phyloP scores from a whole-genome alignment of 2,329 filamentous ascomycete genomes.

The Sphaerulina musiva region DNA sequence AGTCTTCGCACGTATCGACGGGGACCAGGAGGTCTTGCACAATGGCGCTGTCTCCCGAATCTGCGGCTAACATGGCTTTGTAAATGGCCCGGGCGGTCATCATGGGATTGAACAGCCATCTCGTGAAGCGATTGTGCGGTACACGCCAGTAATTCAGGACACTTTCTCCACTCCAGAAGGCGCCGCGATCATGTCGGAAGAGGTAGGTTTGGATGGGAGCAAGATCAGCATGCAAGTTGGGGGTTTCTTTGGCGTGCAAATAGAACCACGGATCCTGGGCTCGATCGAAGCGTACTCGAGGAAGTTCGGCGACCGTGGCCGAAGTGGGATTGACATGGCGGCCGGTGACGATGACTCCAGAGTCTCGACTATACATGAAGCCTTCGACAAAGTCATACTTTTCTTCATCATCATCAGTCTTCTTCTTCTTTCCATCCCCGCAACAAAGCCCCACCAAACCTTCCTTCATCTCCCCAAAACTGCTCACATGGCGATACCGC shows the following conservation, averaged over 20 bases:
- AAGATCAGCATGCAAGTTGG: constrained; percentile 5
- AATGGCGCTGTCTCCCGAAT: constrained; percentile 48
- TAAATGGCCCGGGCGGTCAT: constrained; percentile 57
- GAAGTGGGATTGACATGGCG: constrained; percentile 22
- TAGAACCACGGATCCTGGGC: constrained; percentile 66
- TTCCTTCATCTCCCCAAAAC: constrained; percentile 38
- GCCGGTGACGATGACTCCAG: constrained; percentile 40
- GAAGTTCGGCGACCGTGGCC: not conserved
- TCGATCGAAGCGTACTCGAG: constrained; percentile 44
- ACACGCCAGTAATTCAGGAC: constrained; percentile 55
- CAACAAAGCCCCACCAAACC: constrained; percentile 23
- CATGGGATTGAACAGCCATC: constrained; percentile 53
- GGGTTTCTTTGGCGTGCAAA: constrained; percentile 46
- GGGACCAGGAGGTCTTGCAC: constrained; percentile 59
- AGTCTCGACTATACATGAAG: constrained; percentile 40
- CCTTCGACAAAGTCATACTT: constrained; percentile 48
- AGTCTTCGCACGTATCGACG: constrained; percentile 44
- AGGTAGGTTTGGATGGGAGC: constrained; percentile 49
- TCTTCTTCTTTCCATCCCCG: too few relatives aligned
- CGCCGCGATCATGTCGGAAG: constrained; percentile 57
- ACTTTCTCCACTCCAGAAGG: constrained; percentile 56
- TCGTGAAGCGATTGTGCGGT: constrained; percentile 53
- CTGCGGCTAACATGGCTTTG: constrained; percentile 54
- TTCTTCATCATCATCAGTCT: constrained; percentile 21
- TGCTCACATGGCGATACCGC: constrained; percentile 39